These are phyloP conservation scores for Leptographium lundbergii DNA, from an alignment of 2,329 filamentous ascomycete genomes.

Conservation along the genomic window DNA sequence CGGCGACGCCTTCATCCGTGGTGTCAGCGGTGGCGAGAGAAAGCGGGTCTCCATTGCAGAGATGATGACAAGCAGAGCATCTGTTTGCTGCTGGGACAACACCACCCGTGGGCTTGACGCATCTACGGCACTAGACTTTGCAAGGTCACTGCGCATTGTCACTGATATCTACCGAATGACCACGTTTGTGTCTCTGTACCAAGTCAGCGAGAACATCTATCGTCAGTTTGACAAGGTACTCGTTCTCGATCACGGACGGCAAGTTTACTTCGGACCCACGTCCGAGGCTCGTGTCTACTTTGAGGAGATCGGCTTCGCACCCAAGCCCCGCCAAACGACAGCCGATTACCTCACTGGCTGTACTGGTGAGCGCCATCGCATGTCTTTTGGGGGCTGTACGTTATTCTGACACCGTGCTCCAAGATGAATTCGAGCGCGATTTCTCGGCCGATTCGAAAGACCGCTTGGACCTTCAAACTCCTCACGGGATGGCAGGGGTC, in stretches of 20 bases:
- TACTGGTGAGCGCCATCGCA: no score
- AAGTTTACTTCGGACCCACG: constrained; percentile 64
- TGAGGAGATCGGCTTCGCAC: constrained; percentile 60
- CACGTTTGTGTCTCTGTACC: constrained; percentile 78
- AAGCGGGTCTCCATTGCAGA: constrained; percentile 76
- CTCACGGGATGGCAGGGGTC: no score
- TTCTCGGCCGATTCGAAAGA: no score
- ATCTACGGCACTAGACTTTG: constrained; percentile 41
- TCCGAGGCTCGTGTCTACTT: constrained; percentile 61
- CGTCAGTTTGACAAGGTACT: constrained; percentile 72
- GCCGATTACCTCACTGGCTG: constrained; percentile 74
- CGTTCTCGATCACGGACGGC: constrained; percentile 62
- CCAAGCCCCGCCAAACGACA: constrained; percentile 65
- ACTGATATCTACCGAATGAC: constrained; percentile 75
- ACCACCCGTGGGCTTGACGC: constrained; percentile 43
- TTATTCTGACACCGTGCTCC: constrained; percentile 52
- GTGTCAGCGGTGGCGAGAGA: constrained; percentile 66
- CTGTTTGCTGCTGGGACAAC: constrained; percentile 65
- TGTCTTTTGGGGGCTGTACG: constrained; percentile 72
- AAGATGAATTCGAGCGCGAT: constrained; percentile 54
- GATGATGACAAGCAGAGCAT: constrained; percentile 64
- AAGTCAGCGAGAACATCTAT: constrained; percentile 74
- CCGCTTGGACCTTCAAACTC: no score
- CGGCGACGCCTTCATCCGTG: constrained; percentile 68
- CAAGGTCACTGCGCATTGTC: constrained; percentile 57